Percentiles rank a stretch among this genome's conserved stretches.
These are phyloP conservation scores for Schizosaccharomyces lindneri DNA, from an alignment of 805 yeast genomes.

Conservation along the genomic window DNA sequence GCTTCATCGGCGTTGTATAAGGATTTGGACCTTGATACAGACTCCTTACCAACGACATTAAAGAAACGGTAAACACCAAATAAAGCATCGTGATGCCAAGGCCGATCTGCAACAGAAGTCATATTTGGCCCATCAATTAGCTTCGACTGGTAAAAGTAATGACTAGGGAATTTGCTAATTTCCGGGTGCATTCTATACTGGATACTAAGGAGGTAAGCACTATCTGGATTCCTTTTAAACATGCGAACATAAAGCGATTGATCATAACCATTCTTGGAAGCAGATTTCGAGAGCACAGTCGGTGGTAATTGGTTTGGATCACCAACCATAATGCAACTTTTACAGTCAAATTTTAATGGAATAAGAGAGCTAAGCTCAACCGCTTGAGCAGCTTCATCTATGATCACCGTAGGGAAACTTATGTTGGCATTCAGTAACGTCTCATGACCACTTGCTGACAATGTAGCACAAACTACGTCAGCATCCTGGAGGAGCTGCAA, in stretches of 20 bases:
- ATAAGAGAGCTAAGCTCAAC: constrained; percentile 77
- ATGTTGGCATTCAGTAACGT: constrained; percentile 49
- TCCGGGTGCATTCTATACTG: constrained; percentile 96
- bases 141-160: constrained; percentile 49
- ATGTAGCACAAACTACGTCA: constrained; percentile 74
- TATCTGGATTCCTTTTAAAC: constrained; percentile 36
- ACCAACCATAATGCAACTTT: constrained; percentile 86
- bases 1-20: constrained; percentile 51
- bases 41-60: constrained; percentile 40
- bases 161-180: constrained; percentile 67
- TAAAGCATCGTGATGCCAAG: constrained; percentile 43
- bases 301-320: constrained; percentile 97
- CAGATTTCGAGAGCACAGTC: constrained; percentile 73
- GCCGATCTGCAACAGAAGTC: constrained; percentile 29
- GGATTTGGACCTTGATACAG: constrained; percentile 44
- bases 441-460: constrained; percentile 87
- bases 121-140: constrained; percentile 58
- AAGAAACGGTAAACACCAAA: constrained; percentile 62
- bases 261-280: constrained; percentile 57
- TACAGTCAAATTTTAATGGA: constrained; percentile 78
- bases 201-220: constrained; percentile 55
- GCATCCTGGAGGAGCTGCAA: constrained; percentile 46
- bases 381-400: constrained; percentile 96
- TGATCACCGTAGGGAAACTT: constrained; percentile 67
- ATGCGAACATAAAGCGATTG: constrained; percentile 85